Percentiles rank a stretch among this genome's conserved stretches.
phyloP scores from a whole-genome alignment of 768 basidiomycete species.

The Russula emetica region DNA sequence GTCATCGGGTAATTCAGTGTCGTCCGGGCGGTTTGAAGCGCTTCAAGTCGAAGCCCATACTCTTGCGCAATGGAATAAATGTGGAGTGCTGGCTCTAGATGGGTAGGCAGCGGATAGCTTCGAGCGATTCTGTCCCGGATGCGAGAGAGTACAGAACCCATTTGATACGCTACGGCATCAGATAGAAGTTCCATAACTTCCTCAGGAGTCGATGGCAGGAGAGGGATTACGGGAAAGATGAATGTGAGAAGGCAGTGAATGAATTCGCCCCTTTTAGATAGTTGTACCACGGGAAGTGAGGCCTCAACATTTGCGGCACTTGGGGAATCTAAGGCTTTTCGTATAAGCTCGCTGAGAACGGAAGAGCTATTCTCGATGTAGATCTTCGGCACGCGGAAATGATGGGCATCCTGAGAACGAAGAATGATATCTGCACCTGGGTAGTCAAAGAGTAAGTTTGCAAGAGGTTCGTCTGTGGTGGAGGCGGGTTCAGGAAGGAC shows the following conservation, averaged over 20 bases:
- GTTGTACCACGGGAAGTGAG: neutral
- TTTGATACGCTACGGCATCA: constrained; percentile 6
- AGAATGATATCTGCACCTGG: neutral
- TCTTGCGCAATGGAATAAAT: neutral
- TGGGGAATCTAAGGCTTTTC: neutral
- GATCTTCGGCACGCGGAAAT: neutral
- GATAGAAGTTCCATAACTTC: neutral
- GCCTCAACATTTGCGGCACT: neutral
- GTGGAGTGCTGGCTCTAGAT: neutral
- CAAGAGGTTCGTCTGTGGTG: neutral
- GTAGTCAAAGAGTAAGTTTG: constrained; percentile 20
- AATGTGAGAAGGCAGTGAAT: constrained; percentile 11
- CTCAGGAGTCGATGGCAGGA: neutral
- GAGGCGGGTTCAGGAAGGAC: neutral
- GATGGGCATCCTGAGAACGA: neutral
- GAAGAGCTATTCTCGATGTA: neutral
- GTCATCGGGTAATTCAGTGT: neutral
- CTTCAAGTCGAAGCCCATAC: neutral
- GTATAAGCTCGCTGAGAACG: too few relatives aligned
- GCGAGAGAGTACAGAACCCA: neutral
- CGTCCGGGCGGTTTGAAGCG: neutral
- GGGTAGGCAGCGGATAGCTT: neutral
- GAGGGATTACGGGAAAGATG: constrained; percentile 7
- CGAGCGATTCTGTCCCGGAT: neutral
- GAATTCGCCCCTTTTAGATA: neutral